phyloP scores from a whole-genome alignment of 306 rosid species.

The Vigna angularis region DNA sequence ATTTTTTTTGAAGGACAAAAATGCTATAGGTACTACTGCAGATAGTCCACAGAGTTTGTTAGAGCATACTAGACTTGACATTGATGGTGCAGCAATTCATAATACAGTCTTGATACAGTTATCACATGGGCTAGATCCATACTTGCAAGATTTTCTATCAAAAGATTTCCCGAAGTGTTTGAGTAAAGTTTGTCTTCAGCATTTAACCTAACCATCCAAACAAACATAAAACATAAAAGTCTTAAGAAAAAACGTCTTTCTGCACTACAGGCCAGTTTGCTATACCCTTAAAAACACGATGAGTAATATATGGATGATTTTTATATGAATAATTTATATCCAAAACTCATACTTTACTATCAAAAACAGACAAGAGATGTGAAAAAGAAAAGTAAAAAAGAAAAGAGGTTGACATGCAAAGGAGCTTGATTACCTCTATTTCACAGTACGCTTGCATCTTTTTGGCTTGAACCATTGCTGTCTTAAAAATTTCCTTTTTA shows the following conservation, averaged over 20 bases:
- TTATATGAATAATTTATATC: neutral
- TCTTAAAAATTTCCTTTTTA: constrained; percentile 70
- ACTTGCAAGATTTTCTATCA: constrained; percentile 72
- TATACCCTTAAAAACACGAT: neutral
- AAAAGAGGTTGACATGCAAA: constrained; percentile 22
- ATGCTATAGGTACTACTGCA: neutral
- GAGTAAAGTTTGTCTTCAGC: constrained; percentile 86
- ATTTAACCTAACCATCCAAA: constrained; percentile 61
- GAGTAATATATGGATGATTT: neutral
- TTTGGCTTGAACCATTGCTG: constrained; percentile 85
- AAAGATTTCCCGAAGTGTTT: constrained; percentile 86
- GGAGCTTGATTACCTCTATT: constrained; percentile 65
- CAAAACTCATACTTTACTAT: neutral
- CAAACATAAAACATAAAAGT: constrained; percentile 17
- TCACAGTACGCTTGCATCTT: constrained; percentile 96
- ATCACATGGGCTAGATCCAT: constrained; percentile 87
- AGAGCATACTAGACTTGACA: constrained; percentile 27
- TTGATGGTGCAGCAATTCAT: constrained; percentile 44
- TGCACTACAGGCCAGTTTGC: constrained; percentile 13
- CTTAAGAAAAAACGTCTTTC: constrained; percentile 6
- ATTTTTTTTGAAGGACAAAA: neutral
- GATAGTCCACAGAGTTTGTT: constrained; percentile 27
- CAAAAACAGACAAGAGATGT: constrained; percentile 5
- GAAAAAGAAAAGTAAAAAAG: constrained; percentile 4
- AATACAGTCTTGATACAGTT: constrained; percentile 71